These are phyloP conservation scores for Babesia bovis DNA, from an alignment of 169 alveolate genomes.

Conservation along the genomic window DNA sequence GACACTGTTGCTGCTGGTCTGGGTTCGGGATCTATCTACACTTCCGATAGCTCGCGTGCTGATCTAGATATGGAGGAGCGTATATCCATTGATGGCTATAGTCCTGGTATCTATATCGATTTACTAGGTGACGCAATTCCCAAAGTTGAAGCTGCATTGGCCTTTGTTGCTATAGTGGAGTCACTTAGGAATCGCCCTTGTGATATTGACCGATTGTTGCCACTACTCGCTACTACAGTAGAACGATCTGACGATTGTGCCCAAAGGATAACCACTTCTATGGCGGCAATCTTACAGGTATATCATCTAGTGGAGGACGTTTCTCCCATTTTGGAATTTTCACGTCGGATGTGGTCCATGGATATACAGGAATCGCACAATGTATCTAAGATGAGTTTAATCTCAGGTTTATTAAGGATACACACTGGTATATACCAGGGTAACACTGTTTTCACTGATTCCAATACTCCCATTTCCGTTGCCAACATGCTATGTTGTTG, in stretches of 20 bases:
- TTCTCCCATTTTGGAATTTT: not conserved
- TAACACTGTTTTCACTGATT: not conserved
- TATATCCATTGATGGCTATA: not conserved
- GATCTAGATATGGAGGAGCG: not conserved
- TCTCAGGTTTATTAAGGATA: not conserved
- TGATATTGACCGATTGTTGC: slow-evolving; percentile 1
- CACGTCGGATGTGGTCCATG: slow-evolving; percentile 24
- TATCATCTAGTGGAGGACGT: not conserved
- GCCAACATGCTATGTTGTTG: slow-evolving; percentile 47
- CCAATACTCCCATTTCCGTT: not conserved
- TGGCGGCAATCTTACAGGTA: not conserved
- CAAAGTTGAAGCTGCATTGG: slow-evolving; percentile 36
- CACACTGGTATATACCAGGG: slow-evolving; percentile 7
- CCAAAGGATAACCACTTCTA: slow-evolving; percentile 13
- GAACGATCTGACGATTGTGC: slow-evolving; percentile 17
- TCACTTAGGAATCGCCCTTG: slow-evolving; percentile 4
- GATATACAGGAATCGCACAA: slow-evolving; percentile 28
- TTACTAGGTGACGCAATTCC: slow-evolving; percentile 25
- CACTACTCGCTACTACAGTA: slow-evolving; percentile 11
- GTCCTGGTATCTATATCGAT: slow-evolving; percentile 15
- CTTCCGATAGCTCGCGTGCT: not conserved
- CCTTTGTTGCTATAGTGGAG: slow-evolving; percentile 40
- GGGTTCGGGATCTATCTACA: slow-evolving; percentile 29
- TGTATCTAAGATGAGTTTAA: slow-evolving; percentile 18
- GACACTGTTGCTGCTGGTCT: slow-evolving; percentile 45